Evolutionary conservation across 768 basidiomycete species (phyloP).

Genomic region (Boletus pseudopeckii): DNA sequence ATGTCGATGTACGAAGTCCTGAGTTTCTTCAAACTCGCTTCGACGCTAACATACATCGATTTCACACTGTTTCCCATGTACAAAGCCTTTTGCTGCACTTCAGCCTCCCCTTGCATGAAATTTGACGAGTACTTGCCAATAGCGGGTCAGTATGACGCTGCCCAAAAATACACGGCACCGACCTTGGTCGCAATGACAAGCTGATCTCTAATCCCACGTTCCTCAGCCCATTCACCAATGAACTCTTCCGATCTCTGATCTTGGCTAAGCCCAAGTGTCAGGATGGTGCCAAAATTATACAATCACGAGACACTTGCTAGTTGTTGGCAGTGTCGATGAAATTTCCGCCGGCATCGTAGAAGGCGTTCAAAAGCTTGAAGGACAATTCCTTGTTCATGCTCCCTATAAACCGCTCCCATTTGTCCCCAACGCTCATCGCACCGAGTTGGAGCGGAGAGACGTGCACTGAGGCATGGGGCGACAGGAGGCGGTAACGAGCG

Average conservation of each 20-base stretch:
- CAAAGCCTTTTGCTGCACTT: conserved; percentile 22
- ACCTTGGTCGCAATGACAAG: conserved; percentile 49
- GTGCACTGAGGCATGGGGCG: conserved; percentile 40
- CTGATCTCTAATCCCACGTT: conserved; percentile 42
- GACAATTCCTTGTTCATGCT: conserved; percentile 39
- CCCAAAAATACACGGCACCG: background rate
- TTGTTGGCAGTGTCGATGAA: conserved; percentile 49
- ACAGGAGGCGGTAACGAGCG: conserved; percentile 37
- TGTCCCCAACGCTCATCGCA: conserved; percentile 45
- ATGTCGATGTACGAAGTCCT: conserved; percentile 59
- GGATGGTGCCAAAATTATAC: background rate
- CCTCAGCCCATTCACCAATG: conserved; percentile 50
- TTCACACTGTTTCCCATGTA: conserved; percentile 39
- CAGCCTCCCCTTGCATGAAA: conserved; percentile 12
- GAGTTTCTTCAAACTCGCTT: conserved; percentile 45
- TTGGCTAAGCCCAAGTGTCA: conserved; percentile 34
- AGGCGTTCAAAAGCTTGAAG: conserved; percentile 47
- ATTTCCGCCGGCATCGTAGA: conserved; percentile 44
- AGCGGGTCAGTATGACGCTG: background rate
- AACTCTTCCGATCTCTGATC: conserved; percentile 52
- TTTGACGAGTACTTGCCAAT: conserved; percentile 20
- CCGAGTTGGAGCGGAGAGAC: conserved; percentile 49
- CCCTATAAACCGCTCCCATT: conserved; percentile 35
- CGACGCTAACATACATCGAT: conserved; percentile 31
- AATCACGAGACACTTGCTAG: conserved; percentile 30